These are phyloP conservation scores for Pascua guehoae DNA, from an alignment of 1,284 basidiomycete genomes.

Conservation along the genomic window DNA sequence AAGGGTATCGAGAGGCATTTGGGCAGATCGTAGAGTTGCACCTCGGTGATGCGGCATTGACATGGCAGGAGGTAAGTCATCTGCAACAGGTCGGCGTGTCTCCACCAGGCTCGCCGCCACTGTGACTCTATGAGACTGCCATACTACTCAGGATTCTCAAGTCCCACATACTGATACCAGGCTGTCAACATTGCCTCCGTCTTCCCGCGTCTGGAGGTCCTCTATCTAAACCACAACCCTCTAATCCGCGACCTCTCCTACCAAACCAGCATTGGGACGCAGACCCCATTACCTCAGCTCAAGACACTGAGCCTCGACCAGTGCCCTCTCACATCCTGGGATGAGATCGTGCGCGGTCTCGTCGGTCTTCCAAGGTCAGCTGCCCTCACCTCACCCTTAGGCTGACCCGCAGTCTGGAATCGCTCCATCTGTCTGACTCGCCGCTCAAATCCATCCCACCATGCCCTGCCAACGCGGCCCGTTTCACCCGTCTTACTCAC, in stretches of 20 bases:
- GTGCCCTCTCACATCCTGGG: conserved; percentile 66
- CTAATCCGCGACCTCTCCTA: background rate
- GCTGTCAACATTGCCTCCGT: conserved; percentile 51
- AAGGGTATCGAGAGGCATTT: conserved; percentile 54
- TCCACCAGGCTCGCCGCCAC: no score
- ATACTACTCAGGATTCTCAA: background rate
- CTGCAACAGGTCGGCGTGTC: no score
- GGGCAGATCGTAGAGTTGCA: conserved; percentile 62
- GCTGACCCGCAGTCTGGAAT: conserved; percentile 50
- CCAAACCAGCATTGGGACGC: background rate
- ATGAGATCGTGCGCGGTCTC: conserved; percentile 55
- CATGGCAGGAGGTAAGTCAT: conserved; percentile 63
- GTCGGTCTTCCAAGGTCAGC: conserved; percentile 56
- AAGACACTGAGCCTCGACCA: conserved; percentile 68
- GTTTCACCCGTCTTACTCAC: conserved; percentile 54
- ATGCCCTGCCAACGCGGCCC: conserved; percentile 27
- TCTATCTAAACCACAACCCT: conserved; percentile 75
- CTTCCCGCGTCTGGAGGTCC: conserved; percentile 61
- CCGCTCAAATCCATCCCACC: conserved; percentile 55
- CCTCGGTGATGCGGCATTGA: conserved; percentile 67
- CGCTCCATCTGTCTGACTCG: conserved; percentile 68
- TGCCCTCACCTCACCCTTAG: background rate
- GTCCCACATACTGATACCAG: conserved; percentile 18
- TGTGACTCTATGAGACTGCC: no score
- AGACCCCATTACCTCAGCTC: conserved; percentile 43